Evolutionary conservation across 176 grass and related monocot species (phyloP), one percentile per base, ranked within the genome.

Genomic region (Eremochloa ophiuroides): DNA sequence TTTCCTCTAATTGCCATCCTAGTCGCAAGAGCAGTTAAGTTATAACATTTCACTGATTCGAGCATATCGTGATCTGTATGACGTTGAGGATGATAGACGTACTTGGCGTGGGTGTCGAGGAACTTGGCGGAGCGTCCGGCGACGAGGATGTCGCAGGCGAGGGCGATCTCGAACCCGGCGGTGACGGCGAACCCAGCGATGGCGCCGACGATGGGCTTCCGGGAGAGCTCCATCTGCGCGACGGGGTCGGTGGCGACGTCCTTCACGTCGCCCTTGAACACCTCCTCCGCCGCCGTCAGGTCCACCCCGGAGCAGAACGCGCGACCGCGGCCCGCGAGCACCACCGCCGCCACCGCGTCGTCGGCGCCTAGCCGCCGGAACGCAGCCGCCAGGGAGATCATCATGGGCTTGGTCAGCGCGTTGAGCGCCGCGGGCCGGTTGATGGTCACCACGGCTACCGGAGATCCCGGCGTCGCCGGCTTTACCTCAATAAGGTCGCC

Each of bases 231-330:
- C 89, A 98, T 94, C 81, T 85, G 85, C 9, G 30, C 77, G n/a
- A 98, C 92, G 34, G 90, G 75, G 72, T 98, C 58, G 22, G 90
- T 74, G 16, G 85, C 69, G 23, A 69, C 78, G 65, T 98, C 95
- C 71, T 93, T 94, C 37, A 98, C 95, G 67, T 98, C 90, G 20
- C 86, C 92, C 88, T 98, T 98, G 92, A 98, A 98, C 74, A 98
- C 92, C 76, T 90, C 83, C 84, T 88, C 92, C 23, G 92, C 95
- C 22, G 92, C 90, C 20, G 84, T 86, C 39, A 98, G 86, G 74
- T 98, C 95, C 20, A 94, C 92, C 65, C 95, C 95, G 53, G 95
- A 89, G 88, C 95, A 98, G 90, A 98, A 98, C 6, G 92, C 78
- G 16, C 95, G 87, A 35, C 85, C 83, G n/a, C 90, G 86, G 5